phyloP scores from a whole-genome alignment of 2,329 filamentous ascomycete genomes.

The Talaromyces piceae region DNA sequence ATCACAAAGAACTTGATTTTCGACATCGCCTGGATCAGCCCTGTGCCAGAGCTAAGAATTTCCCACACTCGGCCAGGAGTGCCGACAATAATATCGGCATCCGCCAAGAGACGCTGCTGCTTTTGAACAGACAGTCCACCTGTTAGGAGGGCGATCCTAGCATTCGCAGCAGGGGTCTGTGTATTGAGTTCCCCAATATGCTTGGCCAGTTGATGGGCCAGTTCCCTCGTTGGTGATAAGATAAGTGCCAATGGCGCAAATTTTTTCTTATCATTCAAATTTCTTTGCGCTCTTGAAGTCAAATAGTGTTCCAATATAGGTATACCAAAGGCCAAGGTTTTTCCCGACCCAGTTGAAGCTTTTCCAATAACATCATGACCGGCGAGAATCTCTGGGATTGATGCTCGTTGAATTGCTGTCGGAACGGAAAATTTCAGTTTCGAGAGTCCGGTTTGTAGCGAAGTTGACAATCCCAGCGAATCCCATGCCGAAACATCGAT shows the following conservation, averaged over 20 bases:
- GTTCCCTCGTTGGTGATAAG: constrained; percentile 82
- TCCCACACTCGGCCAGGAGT: constrained; percentile 95
- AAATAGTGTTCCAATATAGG: constrained; percentile 85
- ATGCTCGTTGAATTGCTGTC: constrained; percentile 68
- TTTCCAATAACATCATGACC: constrained; percentile 94
- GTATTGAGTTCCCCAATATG: constrained; percentile 72
- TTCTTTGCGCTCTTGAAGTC: constrained; percentile 31
- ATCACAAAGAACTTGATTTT: constrained; percentile 75
- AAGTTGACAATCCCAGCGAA: constrained; percentile 62
- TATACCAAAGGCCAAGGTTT: constrained; percentile 90
- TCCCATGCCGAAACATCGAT: constrained; percentile 73
- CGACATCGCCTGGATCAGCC: constrained; percentile 63
- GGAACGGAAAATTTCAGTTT: constrained; percentile 73
- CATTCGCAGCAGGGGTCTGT: constrained; percentile 53
- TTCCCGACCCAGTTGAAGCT: constrained; percentile 91
- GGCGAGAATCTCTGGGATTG: constrained; percentile 73
- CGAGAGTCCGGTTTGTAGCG: constrained; percentile 65
- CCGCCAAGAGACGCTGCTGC: constrained; percentile 74
- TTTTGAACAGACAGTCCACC: constrained; percentile 93
- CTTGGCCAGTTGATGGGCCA: constrained; percentile 82
- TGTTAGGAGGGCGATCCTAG: constrained; percentile 72
- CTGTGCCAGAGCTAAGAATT: constrained; percentile 68
- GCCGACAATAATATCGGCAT: constrained; percentile 85
- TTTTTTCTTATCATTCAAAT: constrained; percentile 29
- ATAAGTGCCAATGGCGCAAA: constrained; percentile 64